A percentile compares a stretch with the other conserved stretches of the same genome.
phyloP scores from a whole-genome alignment of 1,284 basidiomycete species.

The Rhodotorula sp. region DNA sequence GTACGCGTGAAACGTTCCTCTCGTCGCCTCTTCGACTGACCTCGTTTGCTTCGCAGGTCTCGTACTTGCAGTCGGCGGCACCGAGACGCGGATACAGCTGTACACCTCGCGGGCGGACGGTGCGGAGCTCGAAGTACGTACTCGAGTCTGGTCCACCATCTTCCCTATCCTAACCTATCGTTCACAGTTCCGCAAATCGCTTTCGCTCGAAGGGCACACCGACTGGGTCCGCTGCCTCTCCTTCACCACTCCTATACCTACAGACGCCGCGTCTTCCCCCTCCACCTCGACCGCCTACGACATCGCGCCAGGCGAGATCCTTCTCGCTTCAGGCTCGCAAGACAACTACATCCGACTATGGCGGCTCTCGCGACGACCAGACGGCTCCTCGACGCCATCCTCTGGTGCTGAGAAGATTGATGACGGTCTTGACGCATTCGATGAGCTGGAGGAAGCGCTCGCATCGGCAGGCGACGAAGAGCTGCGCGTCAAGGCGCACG shows the following conservation, averaged over 20 bases:
- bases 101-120: constrained; percentile 53
- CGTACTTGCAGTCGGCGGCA: constrained; percentile 72
- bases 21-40: neutral
- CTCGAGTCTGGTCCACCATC: neutral
- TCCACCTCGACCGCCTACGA: constrained; percentile 45
- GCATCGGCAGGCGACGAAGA: constrained; percentile 22
- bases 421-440: constrained; percentile 16
- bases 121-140: neutral
- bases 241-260: constrained; percentile 55
- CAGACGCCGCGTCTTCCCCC: constrained; percentile 35
- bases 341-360: constrained; percentile 87
- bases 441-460: constrained; percentile 52
- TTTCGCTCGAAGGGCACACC: constrained; percentile 78
- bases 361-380: constrained; percentile 54
- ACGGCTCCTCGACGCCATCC: too few relatives aligned
- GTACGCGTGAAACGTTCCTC: constrained; percentile 51
- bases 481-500: constrained; percentile 34
- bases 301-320: constrained; percentile 52
- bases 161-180: neutral
- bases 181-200: constrained; percentile 46
- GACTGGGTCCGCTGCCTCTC: constrained; percentile 84
- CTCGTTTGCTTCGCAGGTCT: constrained; percentile 54
- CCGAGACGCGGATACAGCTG: constrained; percentile 71
- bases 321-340: constrained; percentile 85
- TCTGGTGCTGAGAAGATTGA: neutral